Conservation (phyloP, 2,329 filamentous ascomycete species). For the Fusarium sp. region DNA sequence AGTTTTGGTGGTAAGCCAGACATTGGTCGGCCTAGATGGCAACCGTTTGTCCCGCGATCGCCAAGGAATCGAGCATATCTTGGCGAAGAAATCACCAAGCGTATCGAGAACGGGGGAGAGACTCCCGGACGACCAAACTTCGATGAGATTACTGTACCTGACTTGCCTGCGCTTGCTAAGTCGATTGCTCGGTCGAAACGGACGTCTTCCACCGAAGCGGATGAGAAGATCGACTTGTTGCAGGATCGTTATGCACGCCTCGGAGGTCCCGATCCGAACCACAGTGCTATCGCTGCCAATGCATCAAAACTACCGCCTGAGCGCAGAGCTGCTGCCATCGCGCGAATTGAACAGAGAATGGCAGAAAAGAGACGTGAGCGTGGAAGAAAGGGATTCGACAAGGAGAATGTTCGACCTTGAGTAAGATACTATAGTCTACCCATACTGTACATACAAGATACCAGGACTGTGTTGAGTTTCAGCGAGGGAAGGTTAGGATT, state of each 20-base stretch:
- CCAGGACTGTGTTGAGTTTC: slow-evolving; percentile 13
- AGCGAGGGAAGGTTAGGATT: slow-evolving; percentile 2
- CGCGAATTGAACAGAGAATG: slow-evolving; percentile 64
- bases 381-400: slow-evolving; percentile 52
- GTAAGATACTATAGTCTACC: slow-evolving; percentile 7
- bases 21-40: slow-evolving; percentile 54
- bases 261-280: slow-evolving; percentile 53
- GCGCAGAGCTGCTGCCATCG: slow-evolving; percentile 64
- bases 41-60: slow-evolving; percentile 56
- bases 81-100: slow-evolving; percentile 48
- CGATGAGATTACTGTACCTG: slow-evolving; percentile 42
- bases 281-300: slow-evolving; percentile 51
- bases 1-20: slow-evolving; percentile 42
- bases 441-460: slow-evolving; percentile 14
- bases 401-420: slow-evolving; percentile 63
- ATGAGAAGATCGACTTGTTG: slow-evolving; percentile 57
- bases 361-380: slow-evolving; percentile 59
- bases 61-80: slow-evolving; percentile 54
- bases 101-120: slow-evolving; percentile 46
- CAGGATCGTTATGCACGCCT: slow-evolving; percentile 59
- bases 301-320: slow-evolving; percentile 61
- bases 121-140: slow-evolving; percentile 37
- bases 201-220: slow-evolving; percentile 38
- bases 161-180: slow-evolving; percentile 46
- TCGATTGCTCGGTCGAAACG: slow-evolving; percentile 36